A percentile compares a stretch with the other conserved stretches of the same genome.
Evolutionary conservation across 192 early-diverging fungal species (phyloP).

Genomic region (Backusella sp.): DNA sequence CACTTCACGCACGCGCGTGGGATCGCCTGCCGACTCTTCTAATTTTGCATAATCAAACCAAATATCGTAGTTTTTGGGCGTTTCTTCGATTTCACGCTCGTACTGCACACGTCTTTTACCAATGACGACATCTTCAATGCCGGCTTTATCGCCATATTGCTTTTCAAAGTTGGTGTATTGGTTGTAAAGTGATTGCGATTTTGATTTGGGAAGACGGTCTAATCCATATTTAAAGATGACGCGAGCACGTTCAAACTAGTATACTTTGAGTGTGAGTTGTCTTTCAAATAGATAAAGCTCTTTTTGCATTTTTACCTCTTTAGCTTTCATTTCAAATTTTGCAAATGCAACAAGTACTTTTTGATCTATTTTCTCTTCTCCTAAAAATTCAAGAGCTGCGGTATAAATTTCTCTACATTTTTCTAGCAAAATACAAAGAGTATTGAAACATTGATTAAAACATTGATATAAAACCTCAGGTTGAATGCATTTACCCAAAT

Average conservation of each 20-base stretch:
- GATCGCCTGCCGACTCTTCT: conserved; percentile 77
- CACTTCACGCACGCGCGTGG: conserved; percentile 81
- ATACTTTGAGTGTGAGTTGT: neutral
- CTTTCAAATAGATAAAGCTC: neutral
- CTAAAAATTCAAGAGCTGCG: conserved; percentile 82
- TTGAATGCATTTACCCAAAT: conserved; percentile 49
- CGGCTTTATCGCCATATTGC: conserved; percentile 84
- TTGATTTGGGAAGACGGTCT: conserved; percentile 77
- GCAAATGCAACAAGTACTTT: conserved; percentile 96
- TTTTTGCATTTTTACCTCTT: conserved; percentile 58
- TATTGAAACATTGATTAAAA: neutral
- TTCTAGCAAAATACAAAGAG: conserved; percentile 40
- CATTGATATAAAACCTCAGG: too few species aligned
- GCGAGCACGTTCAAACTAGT: conserved; percentile 80
- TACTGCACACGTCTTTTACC: conserved; percentile 89
- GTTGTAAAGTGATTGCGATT: conserved; percentile 88
- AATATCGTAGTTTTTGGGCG: conserved; percentile 93
- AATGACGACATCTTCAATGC: conserved; percentile 89
- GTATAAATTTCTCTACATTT: conserved; percentile 86
- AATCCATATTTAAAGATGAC: conserved; percentile 96
- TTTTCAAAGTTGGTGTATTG: conserved; percentile 97
- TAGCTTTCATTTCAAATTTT: conserved; percentile 87
- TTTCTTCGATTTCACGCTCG: conserved; percentile 67
- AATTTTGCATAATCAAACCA: conserved; percentile 96
- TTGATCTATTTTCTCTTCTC: conserved; percentile 90